Conservation (phyloP, 768 basidiomycete species). For the Lactarius deliciosus region DNA sequence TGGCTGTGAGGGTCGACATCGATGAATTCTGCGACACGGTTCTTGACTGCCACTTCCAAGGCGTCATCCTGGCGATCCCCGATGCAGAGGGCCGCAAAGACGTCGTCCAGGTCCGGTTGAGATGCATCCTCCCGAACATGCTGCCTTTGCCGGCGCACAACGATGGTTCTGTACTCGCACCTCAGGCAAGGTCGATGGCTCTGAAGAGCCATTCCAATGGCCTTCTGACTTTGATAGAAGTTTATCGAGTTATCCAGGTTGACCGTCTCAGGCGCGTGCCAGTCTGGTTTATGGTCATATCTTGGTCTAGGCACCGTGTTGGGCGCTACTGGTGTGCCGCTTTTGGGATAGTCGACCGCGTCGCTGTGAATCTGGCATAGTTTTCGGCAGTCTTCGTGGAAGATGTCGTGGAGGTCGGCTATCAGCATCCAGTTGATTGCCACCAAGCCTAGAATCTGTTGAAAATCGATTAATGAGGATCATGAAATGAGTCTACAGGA, state of each 20-base stretch:
- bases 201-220: constrained; percentile 66
- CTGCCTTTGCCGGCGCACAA: constrained; percentile 28
- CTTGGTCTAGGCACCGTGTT: constrained; percentile 46
- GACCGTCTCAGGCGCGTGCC: constrained; percentile 63
- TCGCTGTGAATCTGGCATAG: constrained; percentile 59
- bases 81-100: constrained; percentile 24
- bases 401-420: constrained; percentile 56
- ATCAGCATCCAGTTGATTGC: constrained; percentile 63
- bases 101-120: constrained; percentile 35
- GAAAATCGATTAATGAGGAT: background rate
- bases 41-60: constrained; percentile 26
- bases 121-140: constrained; percentile 31
- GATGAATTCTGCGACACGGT: constrained; percentile 33
- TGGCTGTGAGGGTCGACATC: constrained; percentile 13
- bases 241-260: constrained; percentile 27
- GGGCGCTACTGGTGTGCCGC: constrained; percentile 37
- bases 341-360: constrained; percentile 68
- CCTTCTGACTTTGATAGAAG: constrained; percentile 53
- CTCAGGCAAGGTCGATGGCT: constrained; percentile 56
- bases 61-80: constrained; percentile 6
- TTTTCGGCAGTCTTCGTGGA: constrained; percentile 50
- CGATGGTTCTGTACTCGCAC: constrained; percentile 27
- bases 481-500: background rate
- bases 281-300: constrained; percentile 50
- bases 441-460: constrained; percentile 58